A percentile compares a stretch with the other conserved stretches of the same genome.
These are phyloP conservation scores for Nicotiana benthamiana DNA, from an alignment of 257 asterid species.

Conservation along the genomic window DNA sequence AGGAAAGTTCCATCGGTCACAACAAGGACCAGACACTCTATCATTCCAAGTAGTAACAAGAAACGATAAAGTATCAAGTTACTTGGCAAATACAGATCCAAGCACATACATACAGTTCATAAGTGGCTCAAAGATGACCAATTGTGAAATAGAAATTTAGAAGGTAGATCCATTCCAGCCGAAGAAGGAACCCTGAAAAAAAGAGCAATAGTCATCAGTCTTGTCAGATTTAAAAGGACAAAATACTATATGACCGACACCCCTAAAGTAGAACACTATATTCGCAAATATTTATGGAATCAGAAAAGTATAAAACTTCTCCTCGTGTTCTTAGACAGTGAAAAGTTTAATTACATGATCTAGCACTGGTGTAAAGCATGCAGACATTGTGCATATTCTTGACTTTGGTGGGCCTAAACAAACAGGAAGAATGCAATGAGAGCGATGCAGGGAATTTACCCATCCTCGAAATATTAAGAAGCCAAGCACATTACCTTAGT, in stretches of 20 bases:
- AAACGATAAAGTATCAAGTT: not conserved
- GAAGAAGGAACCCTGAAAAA: slow-evolving; percentile 64
- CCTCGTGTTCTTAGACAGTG: slow-evolving; percentile 26
- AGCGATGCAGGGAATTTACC: slow-evolving; percentile 20
- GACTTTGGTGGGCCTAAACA: slow-evolving; percentile 79
- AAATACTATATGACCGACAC: not conserved
- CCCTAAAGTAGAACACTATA: not conserved
- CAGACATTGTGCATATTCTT: slow-evolving; percentile 83
- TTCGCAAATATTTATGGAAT: not conserved
- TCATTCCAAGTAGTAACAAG: not conserved
- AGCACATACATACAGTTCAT: slow-evolving; percentile 5
- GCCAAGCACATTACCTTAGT: slow-evolving; percentile 48
- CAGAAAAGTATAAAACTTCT: not conserved
- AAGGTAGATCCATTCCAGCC: slow-evolving; percentile 90
- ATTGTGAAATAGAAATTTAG: slow-evolving; percentile 27
- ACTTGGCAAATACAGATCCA: not conserved
- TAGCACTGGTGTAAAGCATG: slow-evolving; percentile 86
- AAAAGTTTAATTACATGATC: slow-evolving; percentile 48
- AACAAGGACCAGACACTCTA: not conserved
- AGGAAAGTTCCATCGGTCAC: not conserved
- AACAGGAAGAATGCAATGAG: slow-evolving; percentile 63
- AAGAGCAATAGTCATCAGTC: not conserved
- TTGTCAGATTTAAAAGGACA: not conserved
- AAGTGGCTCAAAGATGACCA: not conserved
- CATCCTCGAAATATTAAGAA: slow-evolving; percentile 7